Conservation (phyloP, 2,329 filamentous ascomycete genomes). For the Endoconidiophora laricicola region DNA sequence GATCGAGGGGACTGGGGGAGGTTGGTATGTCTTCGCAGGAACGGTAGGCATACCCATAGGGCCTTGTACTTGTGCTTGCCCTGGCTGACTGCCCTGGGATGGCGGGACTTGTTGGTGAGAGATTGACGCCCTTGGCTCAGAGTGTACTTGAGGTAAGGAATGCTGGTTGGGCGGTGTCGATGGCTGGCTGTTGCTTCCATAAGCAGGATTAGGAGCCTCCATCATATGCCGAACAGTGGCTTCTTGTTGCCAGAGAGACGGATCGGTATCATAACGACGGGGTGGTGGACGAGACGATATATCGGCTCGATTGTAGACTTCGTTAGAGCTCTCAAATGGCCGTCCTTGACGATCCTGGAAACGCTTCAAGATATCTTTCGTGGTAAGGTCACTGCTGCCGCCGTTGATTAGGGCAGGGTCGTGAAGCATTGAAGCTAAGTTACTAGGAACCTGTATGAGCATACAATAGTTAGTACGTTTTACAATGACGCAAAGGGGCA, state of each 20-base stretch:
- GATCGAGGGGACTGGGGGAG: constrained; percentile 9
- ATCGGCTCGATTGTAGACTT: constrained; percentile 40
- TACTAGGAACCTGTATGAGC: constrained; percentile 62
- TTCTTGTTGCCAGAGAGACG: constrained; percentile 67
- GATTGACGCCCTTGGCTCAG: constrained; percentile 5
- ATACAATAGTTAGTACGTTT: constrained; percentile 11
- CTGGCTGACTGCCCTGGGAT: constrained; percentile 1
- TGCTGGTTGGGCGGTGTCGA: constrained; percentile 12
- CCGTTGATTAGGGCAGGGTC: constrained; percentile 63
- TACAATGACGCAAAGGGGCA: constrained; percentile 1
- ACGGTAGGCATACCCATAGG: background rate
- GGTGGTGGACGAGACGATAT: constrained; percentile 38
- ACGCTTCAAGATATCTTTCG: constrained; percentile 89
- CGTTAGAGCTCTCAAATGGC: constrained; percentile 37
- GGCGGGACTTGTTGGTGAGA: constrained; percentile 11
- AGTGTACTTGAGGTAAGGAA: constrained; percentile 10
- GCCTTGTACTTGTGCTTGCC: background rate
- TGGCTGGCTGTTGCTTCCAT: constrained; percentile 12
- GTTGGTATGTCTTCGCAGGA: constrained; percentile 1
- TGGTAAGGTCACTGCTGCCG: constrained; percentile 72
- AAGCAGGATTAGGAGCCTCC: constrained; percentile 30
- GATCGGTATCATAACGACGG: constrained; percentile 70
- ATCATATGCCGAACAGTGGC: constrained; percentile 57
- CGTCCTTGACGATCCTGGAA: constrained; percentile 63
- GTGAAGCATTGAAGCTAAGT: constrained; percentile 70